These are phyloP conservation scores for Ustilago curta DNA, from an alignment of 1,284 basidiomycete species.

Conservation along the genomic window DNA sequence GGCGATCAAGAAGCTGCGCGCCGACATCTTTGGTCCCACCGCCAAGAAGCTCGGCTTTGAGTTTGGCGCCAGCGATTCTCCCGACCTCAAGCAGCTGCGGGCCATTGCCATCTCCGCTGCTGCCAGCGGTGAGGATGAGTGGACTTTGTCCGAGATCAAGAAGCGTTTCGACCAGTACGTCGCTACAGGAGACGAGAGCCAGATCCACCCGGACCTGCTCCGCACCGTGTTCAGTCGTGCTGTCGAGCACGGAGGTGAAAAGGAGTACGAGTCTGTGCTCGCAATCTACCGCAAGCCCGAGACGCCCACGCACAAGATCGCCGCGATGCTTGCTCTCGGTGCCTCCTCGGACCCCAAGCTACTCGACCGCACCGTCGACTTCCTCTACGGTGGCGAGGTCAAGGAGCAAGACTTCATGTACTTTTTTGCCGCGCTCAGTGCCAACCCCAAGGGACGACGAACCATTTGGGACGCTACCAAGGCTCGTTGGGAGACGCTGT, in stretches of 20 bases:
- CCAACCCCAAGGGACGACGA: conserved; percentile 65
- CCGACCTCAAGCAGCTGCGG: conserved; percentile 81
- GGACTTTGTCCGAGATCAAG: conserved; percentile 74
- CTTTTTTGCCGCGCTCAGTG: conserved; percentile 66
- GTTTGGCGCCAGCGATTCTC: conserved; percentile 77
- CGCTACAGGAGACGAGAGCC: conserved; percentile 80
- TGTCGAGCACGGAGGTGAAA: conserved; percentile 79
- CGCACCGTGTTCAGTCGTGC: conserved; percentile 69
- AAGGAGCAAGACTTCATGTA: conserved; percentile 70
- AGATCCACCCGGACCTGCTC: conserved; percentile 75
- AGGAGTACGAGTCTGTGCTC: conserved; percentile 76
- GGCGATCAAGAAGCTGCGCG: conserved; percentile 58
- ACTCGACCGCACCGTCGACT: conserved; percentile 67
- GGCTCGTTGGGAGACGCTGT: conserved; percentile 65
- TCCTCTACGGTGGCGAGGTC: conserved; percentile 65
- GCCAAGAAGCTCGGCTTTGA: conserved; percentile 85
- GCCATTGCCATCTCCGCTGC: conserved; percentile 78
- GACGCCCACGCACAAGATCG: conserved; percentile 72
- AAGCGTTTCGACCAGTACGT: conserved; percentile 80
- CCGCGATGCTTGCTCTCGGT: conserved; percentile 69
- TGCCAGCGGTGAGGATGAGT: conserved; percentile 72
- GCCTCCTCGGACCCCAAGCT: conserved; percentile 59
- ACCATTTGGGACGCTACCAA: conserved; percentile 69
- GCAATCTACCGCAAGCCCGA: conserved; percentile 76
- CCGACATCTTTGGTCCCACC: conserved; percentile 80